These are phyloP conservation scores for Amanita phalloides DNA, from an alignment of 768 basidiomycete species.

Conservation along the genomic window DNA sequence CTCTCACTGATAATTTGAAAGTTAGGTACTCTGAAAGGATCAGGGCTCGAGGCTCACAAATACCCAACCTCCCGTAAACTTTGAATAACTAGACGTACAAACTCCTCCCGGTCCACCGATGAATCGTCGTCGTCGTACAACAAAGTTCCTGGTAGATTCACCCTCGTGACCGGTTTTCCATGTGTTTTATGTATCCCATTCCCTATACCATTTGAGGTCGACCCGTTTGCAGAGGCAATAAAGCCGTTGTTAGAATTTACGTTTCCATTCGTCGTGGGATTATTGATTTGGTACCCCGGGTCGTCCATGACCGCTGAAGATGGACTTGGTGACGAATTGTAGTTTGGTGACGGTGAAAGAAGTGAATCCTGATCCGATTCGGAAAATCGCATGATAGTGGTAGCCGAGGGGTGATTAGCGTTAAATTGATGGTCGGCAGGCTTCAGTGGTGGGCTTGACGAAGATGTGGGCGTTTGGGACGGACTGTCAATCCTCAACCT, in stretches of 20 bases:
- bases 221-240: conserved; percentile 11
- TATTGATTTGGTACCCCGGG: conserved; percentile 20
- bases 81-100: conserved; percentile 81
- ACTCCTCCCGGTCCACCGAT: conserved; percentile 79
- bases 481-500: conserved; percentile 51
- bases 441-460: conserved; percentile 16
- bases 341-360: conserved; percentile 33
- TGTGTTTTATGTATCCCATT: conserved; percentile 42
- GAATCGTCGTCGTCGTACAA: conserved; percentile 78
- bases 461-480: conserved; percentile 11
- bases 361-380: conserved; percentile 38
- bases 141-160: conserved; percentile 59
- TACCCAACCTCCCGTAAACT: conserved; percentile 84
- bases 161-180: conserved; percentile 42
- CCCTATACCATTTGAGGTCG: conserved; percentile 28
- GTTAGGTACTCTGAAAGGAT: not conserved
- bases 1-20: conserved; percentile 50
- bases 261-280: conserved; percentile 31
- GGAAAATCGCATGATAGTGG: conserved; percentile 36
- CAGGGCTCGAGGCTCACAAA: conserved; percentile 30
- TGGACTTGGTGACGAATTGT: conserved; percentile 13
- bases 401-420: conserved; percentile 13
- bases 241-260: conserved; percentile 27
- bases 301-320: conserved; percentile 5
- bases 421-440: conserved; percentile 15